phyloP scores from a whole-genome alignment of 768 basidiomycete genomes.

The Rhizopogon roseolus region DNA sequence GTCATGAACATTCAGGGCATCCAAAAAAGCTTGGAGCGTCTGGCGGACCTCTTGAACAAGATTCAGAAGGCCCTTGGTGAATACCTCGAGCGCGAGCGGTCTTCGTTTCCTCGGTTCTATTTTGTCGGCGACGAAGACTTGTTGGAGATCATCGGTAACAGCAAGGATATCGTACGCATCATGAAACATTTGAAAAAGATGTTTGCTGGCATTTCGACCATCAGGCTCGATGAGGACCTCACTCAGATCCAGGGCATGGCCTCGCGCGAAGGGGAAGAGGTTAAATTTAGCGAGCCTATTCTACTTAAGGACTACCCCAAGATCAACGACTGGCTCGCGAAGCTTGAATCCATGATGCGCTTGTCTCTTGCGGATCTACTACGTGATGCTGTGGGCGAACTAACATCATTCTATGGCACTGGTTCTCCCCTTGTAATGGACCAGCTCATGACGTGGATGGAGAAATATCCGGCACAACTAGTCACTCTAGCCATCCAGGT shows the following conservation, averaged over 20 bases:
- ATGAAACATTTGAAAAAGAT: constrained; percentile 99
- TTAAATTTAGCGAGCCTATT: constrained; percentile 79
- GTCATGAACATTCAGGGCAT: constrained; percentile 95
- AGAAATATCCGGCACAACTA: constrained; percentile 91
- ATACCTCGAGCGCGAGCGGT: constrained; percentile 95
- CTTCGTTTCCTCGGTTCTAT: constrained; percentile 98
- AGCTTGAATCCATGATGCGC: constrained; percentile 91
- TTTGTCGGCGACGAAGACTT: constrained; percentile 99
- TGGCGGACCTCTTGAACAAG: constrained; percentile 94
- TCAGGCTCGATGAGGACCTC: constrained; percentile 82
- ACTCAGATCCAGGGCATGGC: constrained; percentile 91
- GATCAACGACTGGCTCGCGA: constrained; percentile 98
- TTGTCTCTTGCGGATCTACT: constrained; percentile 81
- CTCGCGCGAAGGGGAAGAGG: constrained; percentile 94
- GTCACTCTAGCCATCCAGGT: constrained; percentile 95
- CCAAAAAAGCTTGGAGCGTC: constrained; percentile 95
- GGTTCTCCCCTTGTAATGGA: constrained; percentile 55
- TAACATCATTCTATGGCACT: constrained; percentile 75
- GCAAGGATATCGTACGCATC: constrained; percentile 95
- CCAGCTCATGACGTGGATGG: constrained; percentile 85
- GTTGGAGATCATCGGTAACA: constrained; percentile 98
- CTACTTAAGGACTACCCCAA: constrained; percentile 89
- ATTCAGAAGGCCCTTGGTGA: constrained; percentile 99
- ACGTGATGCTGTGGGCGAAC: constrained; percentile 72
- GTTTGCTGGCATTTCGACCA: constrained; percentile 96